phyloP scores from a whole-genome alignment of 2,329 filamentous ascomycete species.

The Biscogniauxia marginata region DNA sequence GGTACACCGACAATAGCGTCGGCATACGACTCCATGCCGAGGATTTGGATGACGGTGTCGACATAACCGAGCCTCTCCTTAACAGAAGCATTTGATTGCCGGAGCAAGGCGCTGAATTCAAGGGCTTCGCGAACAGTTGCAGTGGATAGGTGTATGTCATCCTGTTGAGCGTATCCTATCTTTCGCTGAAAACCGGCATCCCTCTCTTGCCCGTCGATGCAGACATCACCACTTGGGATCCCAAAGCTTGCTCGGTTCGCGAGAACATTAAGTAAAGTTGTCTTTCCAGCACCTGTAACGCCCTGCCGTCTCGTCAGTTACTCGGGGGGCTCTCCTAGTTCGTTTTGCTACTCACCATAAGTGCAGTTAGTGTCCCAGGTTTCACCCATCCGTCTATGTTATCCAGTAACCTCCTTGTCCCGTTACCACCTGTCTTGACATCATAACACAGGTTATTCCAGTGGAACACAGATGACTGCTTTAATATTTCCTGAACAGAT shows the following conservation, averaged over 20 bases:
- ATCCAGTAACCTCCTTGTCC: slow-evolving; percentile 2
- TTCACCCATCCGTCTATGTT: slow-evolving; percentile 68
- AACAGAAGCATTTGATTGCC: slow-evolving; percentile 71
- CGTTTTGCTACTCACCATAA: slow-evolving; percentile 62
- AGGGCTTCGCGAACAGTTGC: slow-evolving; percentile 84
- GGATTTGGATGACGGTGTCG: slow-evolving; percentile 80
- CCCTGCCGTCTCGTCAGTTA: slow-evolving; percentile 38
- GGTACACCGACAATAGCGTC: slow-evolving; percentile 85
- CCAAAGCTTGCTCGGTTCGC: slow-evolving; percentile 82
- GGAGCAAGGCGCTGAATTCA: slow-evolving; percentile 77
- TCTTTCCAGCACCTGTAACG: slow-evolving; percentile 86
- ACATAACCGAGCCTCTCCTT: slow-evolving; percentile 81
- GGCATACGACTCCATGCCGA: slow-evolving; percentile 83
- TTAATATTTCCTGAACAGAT: too few relatives aligned
- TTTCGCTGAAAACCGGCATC: slow-evolving; percentile 84
- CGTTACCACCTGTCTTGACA: slow-evolving; percentile 72
- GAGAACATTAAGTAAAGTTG: slow-evolving; percentile 79
- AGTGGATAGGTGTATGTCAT: slow-evolving; percentile 81
- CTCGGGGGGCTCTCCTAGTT: too few relatives aligned
- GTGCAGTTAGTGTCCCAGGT: slow-evolving; percentile 79
- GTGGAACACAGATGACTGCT: slow-evolving; percentile 72
- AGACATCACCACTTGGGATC: slow-evolving; percentile 79
- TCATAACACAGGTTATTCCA: slow-evolving; percentile 78
- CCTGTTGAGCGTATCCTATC: slow-evolving; percentile 87
- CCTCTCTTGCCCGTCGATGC: slow-evolving; percentile 59